Evolutionary conservation across 306 rosid species (phyloP).

Genomic region (Crataegus laevigata): DNA sequence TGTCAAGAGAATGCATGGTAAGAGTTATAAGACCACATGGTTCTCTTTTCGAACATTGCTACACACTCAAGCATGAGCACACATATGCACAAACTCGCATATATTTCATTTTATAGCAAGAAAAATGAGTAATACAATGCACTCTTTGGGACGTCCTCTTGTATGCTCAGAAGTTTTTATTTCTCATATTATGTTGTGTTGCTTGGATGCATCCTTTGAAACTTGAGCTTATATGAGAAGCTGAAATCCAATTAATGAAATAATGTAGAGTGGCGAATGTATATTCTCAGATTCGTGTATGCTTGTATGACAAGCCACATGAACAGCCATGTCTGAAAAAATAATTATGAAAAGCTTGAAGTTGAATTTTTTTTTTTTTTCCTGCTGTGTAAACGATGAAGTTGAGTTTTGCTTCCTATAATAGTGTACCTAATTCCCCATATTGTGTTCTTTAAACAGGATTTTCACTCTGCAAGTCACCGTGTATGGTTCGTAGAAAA

Average conservation of each 20-base stretch:
- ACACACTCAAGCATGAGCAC: neutral
- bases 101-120: neutral
- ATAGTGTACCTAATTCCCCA: too few species aligned
- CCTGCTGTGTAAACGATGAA: too few species aligned
- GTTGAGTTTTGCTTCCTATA: too few species aligned
- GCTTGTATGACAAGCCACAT: too few species aligned
- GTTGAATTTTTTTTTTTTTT: too few species aligned
- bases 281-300: too few species aligned
- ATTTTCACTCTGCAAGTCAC: too few species aligned
- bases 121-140: neutral
- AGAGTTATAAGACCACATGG: neutral
- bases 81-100: neutral
- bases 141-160: too few species aligned
- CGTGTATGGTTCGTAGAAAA: too few species aligned
- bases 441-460: too few species aligned
- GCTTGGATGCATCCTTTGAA: neutral
- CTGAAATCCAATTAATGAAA: neutral
- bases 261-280: neutral
- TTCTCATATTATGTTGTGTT: neutral
- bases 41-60: neutral
- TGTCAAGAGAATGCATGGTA: constrained; percentile 42
- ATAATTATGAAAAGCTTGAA: too few species aligned
- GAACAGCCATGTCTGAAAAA: too few species aligned
- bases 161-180: neutral
- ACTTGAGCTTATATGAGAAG: neutral